These are phyloP conservation scores for Venturia aucupariae DNA, from an alignment of 2,329 filamentous ascomycete species.

Conservation along the genomic window DNA sequence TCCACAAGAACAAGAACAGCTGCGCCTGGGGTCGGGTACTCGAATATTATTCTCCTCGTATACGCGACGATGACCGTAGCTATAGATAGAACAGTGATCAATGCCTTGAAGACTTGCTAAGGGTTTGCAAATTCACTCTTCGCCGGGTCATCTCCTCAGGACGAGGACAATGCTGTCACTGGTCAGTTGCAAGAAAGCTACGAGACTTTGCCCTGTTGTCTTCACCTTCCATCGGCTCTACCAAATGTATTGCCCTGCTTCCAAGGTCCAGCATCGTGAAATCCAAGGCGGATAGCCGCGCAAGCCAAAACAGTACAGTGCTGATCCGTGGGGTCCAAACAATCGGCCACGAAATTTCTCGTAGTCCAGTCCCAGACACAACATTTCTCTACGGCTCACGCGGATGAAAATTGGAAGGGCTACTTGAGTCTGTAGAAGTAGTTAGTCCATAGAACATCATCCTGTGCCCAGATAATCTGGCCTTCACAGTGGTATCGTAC, in stretches of 20 bases:
- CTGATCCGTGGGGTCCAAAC: not conserved
- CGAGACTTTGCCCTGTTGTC: no score
- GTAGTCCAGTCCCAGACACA: constrained; percentile 28
- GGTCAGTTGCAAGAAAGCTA: no score
- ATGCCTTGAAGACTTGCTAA: no score
- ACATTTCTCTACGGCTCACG: constrained; percentile 27
- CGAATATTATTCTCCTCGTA: no score
- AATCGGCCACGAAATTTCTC: constrained; percentile 20
- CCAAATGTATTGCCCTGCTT: constrained; percentile 22
- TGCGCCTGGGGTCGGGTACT: not conserved
- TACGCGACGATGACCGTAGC: no score
- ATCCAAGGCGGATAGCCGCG: constrained; percentile 26
- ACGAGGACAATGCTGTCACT: no score
- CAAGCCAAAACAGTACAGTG: constrained; percentile 27
- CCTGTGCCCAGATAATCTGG: not conserved
- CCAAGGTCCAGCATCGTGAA: constrained; percentile 29
- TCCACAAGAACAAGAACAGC: no score
- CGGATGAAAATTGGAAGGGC: constrained; percentile 22
- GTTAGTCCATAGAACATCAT: not conserved
- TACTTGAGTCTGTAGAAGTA: not conserved
- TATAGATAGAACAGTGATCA: no score
- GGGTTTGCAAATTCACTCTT: no score
- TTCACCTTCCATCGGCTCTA: constrained; percentile 24
- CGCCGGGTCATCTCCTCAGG: no score
- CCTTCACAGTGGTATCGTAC: not conserved